A percentile compares a stretch with the other conserved stretches of the same genome.
phyloP scores from a whole-genome alignment of 768 basidiomycete genomes.

The Xerocomellus chrysenteron region DNA sequence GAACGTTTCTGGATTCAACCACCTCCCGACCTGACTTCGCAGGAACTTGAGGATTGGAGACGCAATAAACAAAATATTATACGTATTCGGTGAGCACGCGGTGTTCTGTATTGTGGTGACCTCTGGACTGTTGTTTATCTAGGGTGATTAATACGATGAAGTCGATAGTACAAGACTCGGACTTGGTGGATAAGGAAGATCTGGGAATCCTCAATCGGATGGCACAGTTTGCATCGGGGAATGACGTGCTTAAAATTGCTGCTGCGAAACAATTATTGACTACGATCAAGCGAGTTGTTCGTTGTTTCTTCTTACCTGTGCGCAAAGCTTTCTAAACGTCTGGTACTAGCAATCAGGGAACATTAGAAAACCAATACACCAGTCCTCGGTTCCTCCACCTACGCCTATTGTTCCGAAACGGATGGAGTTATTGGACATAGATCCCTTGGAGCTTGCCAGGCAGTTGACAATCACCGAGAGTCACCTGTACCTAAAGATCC shows the following conservation, averaged over 20 bases:
- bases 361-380: constrained; percentile 35
- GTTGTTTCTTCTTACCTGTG: constrained; percentile 19
- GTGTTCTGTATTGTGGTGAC: background rate
- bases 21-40: constrained; percentile 42
- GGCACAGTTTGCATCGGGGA: constrained; percentile 48
- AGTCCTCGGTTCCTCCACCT: constrained; percentile 41
- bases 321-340: background rate
- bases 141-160: constrained; percentile 69
- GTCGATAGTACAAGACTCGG: constrained; percentile 55
- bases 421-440: constrained; percentile 57
- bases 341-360: constrained; percentile 33
- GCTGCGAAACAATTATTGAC: constrained; percentile 51
- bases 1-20: constrained; percentile 56
- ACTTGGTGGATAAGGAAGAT: constrained; percentile 56
- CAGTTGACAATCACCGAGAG: constrained; percentile 69
- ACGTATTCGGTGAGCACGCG: constrained; percentile 49
- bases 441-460: constrained; percentile 62
- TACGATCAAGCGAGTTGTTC: constrained; percentile 50
- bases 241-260: constrained; percentile 38
- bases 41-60: constrained; percentile 55
- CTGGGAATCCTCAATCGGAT: constrained; percentile 51
- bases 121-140: background rate
- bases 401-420: constrained; percentile 49
- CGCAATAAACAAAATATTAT: constrained; percentile 57
- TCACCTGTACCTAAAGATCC: constrained; percentile 56